These are phyloP conservation scores for Trichoderma sp. DNA, from an alignment of 2,329 filamentous ascomycete genomes.

Conservation along the genomic window DNA sequence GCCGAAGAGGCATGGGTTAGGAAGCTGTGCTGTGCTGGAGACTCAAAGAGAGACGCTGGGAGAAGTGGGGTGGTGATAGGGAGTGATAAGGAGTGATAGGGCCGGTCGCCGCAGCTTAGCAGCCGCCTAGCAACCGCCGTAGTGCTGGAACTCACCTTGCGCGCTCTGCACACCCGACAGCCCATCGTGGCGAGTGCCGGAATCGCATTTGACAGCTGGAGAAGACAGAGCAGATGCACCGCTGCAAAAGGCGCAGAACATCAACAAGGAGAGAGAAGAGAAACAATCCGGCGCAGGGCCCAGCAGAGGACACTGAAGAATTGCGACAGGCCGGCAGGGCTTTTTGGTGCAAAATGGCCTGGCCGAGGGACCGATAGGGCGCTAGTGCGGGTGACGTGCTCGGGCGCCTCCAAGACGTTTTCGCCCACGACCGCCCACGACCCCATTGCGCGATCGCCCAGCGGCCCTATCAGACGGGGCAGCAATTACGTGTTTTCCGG, in stretches of 20 bases:
- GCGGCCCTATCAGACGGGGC: slow-evolving; percentile 11
- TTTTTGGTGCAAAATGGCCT: not conserved
- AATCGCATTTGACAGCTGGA: not conserved
- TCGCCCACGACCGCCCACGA: slow-evolving; percentile 3
- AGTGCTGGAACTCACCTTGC: slow-evolving; percentile 38
- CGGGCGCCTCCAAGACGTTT: slow-evolving; percentile 25
- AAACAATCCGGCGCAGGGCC: not conserved
- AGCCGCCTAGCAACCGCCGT: no score
- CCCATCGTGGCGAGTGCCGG: slow-evolving; percentile 36
- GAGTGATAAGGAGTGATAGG: no score
- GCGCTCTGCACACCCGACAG: slow-evolving; percentile 45
- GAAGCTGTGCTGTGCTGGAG: not conserved
- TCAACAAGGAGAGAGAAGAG: not conserved
- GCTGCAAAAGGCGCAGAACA: not conserved
- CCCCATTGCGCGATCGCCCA: slow-evolving; percentile 25
- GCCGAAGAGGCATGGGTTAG: slow-evolving; percentile 20
- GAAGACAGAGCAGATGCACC: not conserved
- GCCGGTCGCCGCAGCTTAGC: not conserved
- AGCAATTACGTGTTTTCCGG: slow-evolving; percentile 12
- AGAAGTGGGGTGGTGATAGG: not conserved
- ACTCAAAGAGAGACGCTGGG: not conserved
- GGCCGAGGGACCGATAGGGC: slow-evolving; percentile 25
- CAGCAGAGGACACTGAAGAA: not conserved
- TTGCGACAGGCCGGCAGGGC: slow-evolving; percentile 19
- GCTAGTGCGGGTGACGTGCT: slow-evolving; percentile 28